Evolutionary conservation across 1,139 yeast species (phyloP).

Genomic region (Saccharomyces hybrid): DNA sequence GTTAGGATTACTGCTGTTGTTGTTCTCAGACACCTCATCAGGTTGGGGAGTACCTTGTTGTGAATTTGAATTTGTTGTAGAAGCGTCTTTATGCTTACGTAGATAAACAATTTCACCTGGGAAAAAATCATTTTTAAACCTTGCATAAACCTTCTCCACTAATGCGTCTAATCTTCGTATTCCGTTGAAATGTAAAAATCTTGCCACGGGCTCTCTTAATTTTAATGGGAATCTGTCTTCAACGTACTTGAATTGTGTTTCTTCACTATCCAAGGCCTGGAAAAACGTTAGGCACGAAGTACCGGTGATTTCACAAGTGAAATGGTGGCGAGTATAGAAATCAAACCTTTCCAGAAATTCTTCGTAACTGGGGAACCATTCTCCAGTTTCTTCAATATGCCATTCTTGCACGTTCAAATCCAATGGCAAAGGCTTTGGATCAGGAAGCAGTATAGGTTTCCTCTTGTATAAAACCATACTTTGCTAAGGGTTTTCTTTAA

Average conservation of each 20-base stretch:
- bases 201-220: conserved; percentile 79
- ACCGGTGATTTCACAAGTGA: conserved; percentile 94
- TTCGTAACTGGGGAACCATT: conserved; percentile 75
- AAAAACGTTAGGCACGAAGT: conserved; percentile 85
- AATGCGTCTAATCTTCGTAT: conserved; percentile 79
- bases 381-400: conserved; percentile 76
- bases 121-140: conserved; percentile 75
- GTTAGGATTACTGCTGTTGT: conserved; percentile 1
- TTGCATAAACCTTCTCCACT: conserved; percentile 74
- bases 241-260: conserved; percentile 57
- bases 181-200: conserved; percentile 75
- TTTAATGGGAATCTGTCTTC: conserved; percentile 86
- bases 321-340: conserved; percentile 65
- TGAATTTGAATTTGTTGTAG: conserved; percentile 12
- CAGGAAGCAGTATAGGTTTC: conserved; percentile 54
- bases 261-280: conserved; percentile 79
- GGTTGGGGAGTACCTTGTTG: conserved; percentile 17
- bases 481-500: not conserved
- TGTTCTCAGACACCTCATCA: conserved; percentile 1
- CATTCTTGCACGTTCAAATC: conserved; percentile 56
- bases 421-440: conserved; percentile 49
- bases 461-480: conserved; percentile 61
- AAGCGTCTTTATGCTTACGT: conserved; percentile 33
- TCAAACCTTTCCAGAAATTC: conserved; percentile 65
- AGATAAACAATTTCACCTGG: conserved; percentile 84